A percentile compares a stretch with the other conserved stretches of the same genome.
phyloP scores from a whole-genome alignment of 2,329 filamentous ascomycete genomes.

The Fusarium annulatum region DNA sequence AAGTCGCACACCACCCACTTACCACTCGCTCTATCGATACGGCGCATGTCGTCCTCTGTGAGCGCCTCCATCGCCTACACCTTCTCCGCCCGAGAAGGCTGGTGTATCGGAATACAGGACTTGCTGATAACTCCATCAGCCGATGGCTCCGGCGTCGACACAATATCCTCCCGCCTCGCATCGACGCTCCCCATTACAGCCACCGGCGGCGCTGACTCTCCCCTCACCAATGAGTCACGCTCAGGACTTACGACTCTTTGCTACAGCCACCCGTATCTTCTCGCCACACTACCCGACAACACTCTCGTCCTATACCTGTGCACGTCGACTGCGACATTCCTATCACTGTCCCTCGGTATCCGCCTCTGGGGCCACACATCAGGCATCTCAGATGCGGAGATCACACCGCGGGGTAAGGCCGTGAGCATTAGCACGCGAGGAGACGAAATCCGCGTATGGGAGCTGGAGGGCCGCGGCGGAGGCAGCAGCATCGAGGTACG shows the following conservation, averaged over 20 bases:
- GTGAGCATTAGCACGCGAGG: conserved; percentile 89
- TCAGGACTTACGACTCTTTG: conserved; percentile 67
- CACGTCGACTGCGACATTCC: conserved; percentile 72
- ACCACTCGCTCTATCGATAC: conserved; percentile 84
- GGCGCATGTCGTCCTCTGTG: conserved; percentile 71
- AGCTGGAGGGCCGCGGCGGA: conserved; percentile 77
- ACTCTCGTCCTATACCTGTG: conserved; percentile 86
- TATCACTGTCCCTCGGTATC: conserved; percentile 78
- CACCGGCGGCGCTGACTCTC: conserved; percentile 15
- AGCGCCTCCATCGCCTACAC: conserved; percentile 91
- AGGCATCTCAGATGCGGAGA: conserved; percentile 85
- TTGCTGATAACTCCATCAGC: conserved; percentile 67
- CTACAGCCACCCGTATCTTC: conserved; percentile 84
- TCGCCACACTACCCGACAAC: conserved; percentile 87
- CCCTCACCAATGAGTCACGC: conserved; percentile 19
- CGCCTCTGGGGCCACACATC: conserved; percentile 93
- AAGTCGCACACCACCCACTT: conserved; percentile 82
- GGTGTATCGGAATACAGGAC: conserved; percentile 94
- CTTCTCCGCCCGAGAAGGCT: conserved; percentile 80
- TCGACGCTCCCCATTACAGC: conserved; percentile 50
- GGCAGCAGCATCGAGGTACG: conserved; percentile 67
- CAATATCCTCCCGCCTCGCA: conserved; percentile 52
- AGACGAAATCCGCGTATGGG: conserved; percentile 86
- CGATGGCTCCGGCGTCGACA: conserved; percentile 43
- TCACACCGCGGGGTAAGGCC: conserved; percentile 85